These are phyloP conservation scores for Cicer yamashitae DNA, from an alignment of 306 rosid genomes.

Conservation along the genomic window DNA sequence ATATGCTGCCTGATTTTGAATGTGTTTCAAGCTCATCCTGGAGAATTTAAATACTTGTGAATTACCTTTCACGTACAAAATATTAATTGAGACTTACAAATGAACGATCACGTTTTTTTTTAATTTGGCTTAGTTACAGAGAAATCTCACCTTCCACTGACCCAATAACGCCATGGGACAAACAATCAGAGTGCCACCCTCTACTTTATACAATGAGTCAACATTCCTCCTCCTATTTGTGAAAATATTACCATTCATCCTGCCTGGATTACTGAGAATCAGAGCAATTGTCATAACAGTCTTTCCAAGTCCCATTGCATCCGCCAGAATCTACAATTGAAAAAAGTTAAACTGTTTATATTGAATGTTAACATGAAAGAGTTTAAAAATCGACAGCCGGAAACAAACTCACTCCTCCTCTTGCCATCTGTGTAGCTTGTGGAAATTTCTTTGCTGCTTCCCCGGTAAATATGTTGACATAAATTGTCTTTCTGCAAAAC, in stretches of 20 bases:
- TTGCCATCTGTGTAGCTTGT: constrained; percentile 74
- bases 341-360: neutral
- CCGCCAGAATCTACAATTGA: constrained; percentile 68
- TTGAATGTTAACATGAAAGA: neutral
- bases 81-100: neutral
- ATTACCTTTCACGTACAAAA: constrained; percentile 25
- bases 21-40: constrained; percentile 94
- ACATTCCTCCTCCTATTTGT: constrained; percentile 42
- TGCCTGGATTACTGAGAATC: constrained; percentile 66
- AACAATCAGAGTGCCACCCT: constrained; percentile 85
- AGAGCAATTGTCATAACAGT: constrained; percentile 91
- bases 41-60: constrained; percentile 41
- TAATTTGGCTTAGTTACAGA: neutral
- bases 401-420: constrained; percentile 87
- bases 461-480: constrained; percentile 79
- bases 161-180: constrained; percentile 94
- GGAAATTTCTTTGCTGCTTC: constrained; percentile 73
- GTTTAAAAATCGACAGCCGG: constrained; percentile 1
- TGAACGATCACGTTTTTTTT: neutral
- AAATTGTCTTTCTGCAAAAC: constrained; percentile 66
- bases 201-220: constrained; percentile 35
- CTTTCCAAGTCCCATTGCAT: constrained; percentile 98
- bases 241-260: constrained; percentile 38
- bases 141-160: constrained; percentile 80
- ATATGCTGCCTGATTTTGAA: constrained; percentile 61